Evolutionary conservation across 352 stramenopile species (phyloP).

Genomic region (Phytophthora brassicae): DNA sequence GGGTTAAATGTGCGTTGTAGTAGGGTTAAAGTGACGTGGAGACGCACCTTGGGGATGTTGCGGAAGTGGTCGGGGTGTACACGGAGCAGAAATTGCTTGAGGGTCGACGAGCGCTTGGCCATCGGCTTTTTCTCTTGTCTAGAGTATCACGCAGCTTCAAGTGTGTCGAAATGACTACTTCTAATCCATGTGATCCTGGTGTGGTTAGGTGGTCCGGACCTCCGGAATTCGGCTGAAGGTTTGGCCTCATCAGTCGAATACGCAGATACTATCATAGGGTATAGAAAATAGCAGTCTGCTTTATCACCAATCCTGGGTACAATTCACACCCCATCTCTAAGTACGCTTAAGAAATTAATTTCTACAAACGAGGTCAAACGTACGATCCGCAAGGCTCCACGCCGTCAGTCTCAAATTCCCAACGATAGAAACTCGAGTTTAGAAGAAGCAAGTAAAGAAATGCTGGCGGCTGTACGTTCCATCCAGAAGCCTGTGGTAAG

Average conservation of each 20-base stretch:
- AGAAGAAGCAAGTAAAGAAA: conserved; percentile 21
- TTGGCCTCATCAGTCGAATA: conserved; percentile 4
- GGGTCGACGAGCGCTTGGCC: conserved; percentile 48
- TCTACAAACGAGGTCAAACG: conserved; percentile 12
- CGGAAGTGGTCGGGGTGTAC: conserved; percentile 73
- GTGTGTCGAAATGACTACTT: conserved; percentile 14
- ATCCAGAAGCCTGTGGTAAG: conserved; percentile 40
- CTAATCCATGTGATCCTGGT: conserved; percentile 17
- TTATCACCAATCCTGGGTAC: too few species aligned
- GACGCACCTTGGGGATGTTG: conserved; percentile 40
- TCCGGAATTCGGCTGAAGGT: conserved; percentile 30
- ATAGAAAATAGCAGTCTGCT: not conserved
- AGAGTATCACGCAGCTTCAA: conserved; percentile 31
- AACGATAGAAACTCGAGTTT: conserved; percentile 16
- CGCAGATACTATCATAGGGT: not conserved
- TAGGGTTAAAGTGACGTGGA: not conserved
- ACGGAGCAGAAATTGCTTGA: conserved; percentile 76
- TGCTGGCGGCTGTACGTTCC: conserved; percentile 34
- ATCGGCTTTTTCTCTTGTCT: conserved; percentile 19
- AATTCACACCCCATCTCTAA: conserved; percentile 7
- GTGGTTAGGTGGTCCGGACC: conserved; percentile 18
- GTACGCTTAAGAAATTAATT: conserved; percentile 23
- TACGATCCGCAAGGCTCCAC: conserved; percentile 26
- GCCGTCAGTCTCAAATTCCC: conserved; percentile 44
- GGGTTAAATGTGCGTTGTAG: not conserved